These are phyloP conservation scores for Rauvolfia tetraphylla DNA, from an alignment of 257 asterid genomes.

Conservation along the genomic window DNA sequence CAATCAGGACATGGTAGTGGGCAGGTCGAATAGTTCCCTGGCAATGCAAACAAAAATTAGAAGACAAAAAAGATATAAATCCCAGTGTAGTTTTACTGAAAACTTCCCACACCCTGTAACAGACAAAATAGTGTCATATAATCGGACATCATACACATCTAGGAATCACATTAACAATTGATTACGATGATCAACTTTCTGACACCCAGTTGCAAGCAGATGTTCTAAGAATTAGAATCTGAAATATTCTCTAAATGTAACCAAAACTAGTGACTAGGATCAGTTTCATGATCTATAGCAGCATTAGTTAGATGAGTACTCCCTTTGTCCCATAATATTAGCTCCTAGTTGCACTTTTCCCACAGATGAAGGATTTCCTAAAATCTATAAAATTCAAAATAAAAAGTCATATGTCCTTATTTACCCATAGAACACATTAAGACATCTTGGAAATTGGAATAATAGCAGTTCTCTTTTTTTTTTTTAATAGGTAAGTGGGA, in stretches of 20 bases:
- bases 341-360: no score
- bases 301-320: not conserved
- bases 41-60: not conserved
- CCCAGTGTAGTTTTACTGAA: not conserved
- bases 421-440: no score
- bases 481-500: no score
- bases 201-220: not conserved
- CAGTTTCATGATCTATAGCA: not conserved
- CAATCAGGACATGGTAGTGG: conserved; percentile 83
- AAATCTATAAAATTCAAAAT: no score
- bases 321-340: no score
- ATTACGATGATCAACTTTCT: not conserved
- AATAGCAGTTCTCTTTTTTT: no score
- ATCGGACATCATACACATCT: not conserved
- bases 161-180: not conserved
- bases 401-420: no score
- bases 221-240: not conserved
- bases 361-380: no score
- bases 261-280: not conserved
- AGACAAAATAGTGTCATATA: not conserved
- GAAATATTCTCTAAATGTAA: not conserved
- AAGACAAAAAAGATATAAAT: not conserved
- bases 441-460: no score
- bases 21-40: conserved; percentile 95
- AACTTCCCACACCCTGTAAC: not conserved